Percentiles rank a stretch among this genome's conserved stretches.
Evolutionary conservation across 306 rosid genomes (phyloP).

Genomic region (Trifolium pratense): DNA sequence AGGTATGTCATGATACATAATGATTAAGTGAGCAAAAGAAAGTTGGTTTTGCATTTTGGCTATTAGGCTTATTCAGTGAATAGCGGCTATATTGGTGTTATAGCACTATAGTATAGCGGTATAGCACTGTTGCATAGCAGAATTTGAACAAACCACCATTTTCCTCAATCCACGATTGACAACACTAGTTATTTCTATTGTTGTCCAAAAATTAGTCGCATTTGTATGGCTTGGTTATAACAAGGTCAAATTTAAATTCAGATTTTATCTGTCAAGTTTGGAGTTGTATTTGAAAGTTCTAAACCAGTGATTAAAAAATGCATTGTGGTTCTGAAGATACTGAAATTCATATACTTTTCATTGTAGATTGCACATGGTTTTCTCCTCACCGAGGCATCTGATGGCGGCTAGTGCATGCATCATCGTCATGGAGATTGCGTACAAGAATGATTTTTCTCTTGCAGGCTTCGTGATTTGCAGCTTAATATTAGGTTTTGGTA

Average conservation of each 20-base stretch:
- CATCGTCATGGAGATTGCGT: conserved; percentile 76
- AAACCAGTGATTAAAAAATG: no score
- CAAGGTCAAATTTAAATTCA: no score
- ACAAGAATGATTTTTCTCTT: conserved; percentile 90
- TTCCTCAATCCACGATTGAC: no score
- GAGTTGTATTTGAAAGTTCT: no score
- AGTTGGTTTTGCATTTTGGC: conserved; percentile 16
- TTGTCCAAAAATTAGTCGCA: no score
- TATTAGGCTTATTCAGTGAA: background rate
- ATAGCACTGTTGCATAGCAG: background rate
- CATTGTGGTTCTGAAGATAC: conserved; percentile 16
- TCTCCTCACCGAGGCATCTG: conserved; percentile 95
- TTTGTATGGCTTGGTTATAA: no score
- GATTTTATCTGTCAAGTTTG: no score
- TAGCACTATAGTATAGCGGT: background rate
- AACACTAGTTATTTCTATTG: no score
- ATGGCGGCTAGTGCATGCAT: conserved; percentile 91
- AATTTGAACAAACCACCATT: background rate
- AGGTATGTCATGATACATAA: conserved; percentile 54
- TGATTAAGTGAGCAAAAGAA: conserved; percentile 4
- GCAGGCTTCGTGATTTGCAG: conserved; percentile 80
- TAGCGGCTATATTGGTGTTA: background rate
- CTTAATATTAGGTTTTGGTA: conserved; percentile 91
- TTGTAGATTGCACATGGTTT: conserved; percentile 94
- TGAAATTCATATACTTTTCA: conserved; percentile 26